Conservation (phyloP, 495 filamentous ascomycete genomes). For the Aspergillus kassunensis region DNA sequence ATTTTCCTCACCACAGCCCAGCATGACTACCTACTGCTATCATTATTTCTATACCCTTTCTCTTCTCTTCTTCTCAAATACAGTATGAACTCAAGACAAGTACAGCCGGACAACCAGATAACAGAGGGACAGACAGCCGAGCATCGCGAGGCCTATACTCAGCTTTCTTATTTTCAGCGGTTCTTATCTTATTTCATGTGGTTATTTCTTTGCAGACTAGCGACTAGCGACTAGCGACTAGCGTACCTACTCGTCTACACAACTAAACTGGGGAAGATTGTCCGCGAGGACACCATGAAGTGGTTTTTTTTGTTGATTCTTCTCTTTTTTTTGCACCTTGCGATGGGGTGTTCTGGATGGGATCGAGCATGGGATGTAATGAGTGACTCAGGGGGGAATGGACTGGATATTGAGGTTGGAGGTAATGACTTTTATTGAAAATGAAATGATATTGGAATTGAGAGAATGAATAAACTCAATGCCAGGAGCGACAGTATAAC, state of each 20-base stretch:
- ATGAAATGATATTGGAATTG: too few relatives aligned
- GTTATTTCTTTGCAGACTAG: slow-evolving; percentile 3
- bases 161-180: too few relatives aligned
- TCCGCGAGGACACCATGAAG: slow-evolving; percentile 16
- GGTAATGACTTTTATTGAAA: too few relatives aligned
- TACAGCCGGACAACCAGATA: too few relatives aligned
- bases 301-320: not conserved
- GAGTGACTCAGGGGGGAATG: not conserved
- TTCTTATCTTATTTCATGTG: too few relatives aligned
- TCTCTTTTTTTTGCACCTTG: not conserved
- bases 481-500: too few relatives aligned
- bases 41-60: slow-evolving; percentile 23
- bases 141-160: not conserved
- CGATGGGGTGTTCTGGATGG: not conserved
- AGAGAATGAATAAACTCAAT: too few relatives aligned
- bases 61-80: too few relatives aligned
- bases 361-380: not conserved
- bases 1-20: not conserved
- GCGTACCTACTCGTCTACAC: too few relatives aligned
- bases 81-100: not conserved
- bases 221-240: too few relatives aligned
- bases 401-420: too few relatives aligned
- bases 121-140: not conserved
- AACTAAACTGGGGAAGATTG: too few relatives aligned
- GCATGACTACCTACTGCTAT: not conserved